Evolutionary conservation across 225 moss, liverwort and hornwort species (phyloP), one percentile per base, ranked within the genome.

Genomic region (Straminergon stramineum): DNA sequence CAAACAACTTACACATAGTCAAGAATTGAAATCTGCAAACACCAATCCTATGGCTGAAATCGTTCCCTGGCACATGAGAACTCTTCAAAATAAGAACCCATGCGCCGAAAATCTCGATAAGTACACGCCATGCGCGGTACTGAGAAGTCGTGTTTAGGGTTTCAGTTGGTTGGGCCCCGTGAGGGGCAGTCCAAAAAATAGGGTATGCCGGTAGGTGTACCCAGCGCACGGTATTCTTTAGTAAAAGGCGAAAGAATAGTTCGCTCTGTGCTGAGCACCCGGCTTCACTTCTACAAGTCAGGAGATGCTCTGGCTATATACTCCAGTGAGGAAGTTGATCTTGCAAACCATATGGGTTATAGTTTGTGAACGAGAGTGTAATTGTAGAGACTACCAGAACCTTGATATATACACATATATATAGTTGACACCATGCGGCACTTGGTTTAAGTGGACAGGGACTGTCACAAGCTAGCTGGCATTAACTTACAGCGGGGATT

Each of bases 231-330:
- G 70, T 70, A 68, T 63, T 89, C 92, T 91, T 92, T 85, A 91
- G 93, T 90, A 91, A 90, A 95, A 92, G 91, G 93, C 92, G 92
- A 92, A 92, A 91, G 92, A 91, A 90, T 88, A 91, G 85, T 89
- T 93, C 67, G 91, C 89, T 85, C 4, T 91, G 91, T 18, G 92
- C 87, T 87, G 88, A 51, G 24, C 35, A 83, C 51, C 24, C 83
- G 32, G 15, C 13, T n/a, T n/a, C n/a, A n/a, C n/a, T n/a, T n/a
- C n/a, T n/a, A n/a, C n/a, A n/a, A n/a, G n/a, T n/a, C n/a, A n/a
- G n/a, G n/a, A n/a, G n/a, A n/a, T n/a, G n/a, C 79, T 56, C 55
- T 5, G 24, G 0, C 2, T 23, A 48, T 87, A 81, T 45, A 28
- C 87, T 87, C 34, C n/a, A 35, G 6, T 27, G 35, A 35, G 48